Conservation (phyloP, 2,329 filamentous ascomycete species). For the Byssochlamys sp. region DNA sequence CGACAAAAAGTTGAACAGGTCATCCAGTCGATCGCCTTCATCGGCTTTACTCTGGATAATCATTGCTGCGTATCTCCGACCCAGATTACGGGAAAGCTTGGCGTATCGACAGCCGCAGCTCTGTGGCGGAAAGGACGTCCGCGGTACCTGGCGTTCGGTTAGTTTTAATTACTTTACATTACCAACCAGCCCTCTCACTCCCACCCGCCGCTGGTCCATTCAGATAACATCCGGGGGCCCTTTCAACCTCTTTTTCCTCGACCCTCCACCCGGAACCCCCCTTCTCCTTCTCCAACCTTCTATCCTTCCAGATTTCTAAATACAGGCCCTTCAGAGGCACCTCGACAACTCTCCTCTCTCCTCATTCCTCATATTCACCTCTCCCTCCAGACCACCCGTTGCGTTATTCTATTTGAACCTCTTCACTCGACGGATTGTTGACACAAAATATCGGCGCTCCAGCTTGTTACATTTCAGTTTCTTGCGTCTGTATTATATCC, state of each 20-base stretch:
- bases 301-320: not conserved
- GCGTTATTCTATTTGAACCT: conserved; percentile 2
- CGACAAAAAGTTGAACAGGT: not conserved
- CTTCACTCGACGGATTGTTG: not conserved
- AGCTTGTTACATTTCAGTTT: conserved; percentile 7
- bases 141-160: conserved; percentile 5
- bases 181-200: not conserved
- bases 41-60: not conserved
- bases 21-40: not conserved
- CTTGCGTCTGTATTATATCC: conserved; percentile 5
- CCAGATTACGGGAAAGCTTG: conserved; percentile 5
- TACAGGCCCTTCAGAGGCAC: not conserved
- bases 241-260: conserved; percentile 5
- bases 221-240: conserved; percentile 9
- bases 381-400: not conserved
- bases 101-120: conserved; percentile 2
- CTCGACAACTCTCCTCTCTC: not conserved
- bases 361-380: not conserved
- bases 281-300: conserved; percentile 5
- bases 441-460: conserved; percentile 9
- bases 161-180: conserved; percentile 5
- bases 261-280: not conserved
- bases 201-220: conserved; percentile 7
- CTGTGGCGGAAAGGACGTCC: not conserved
- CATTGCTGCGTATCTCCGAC: conserved; percentile 11